Evolutionary conservation across 2,329 filamentous ascomycete genomes (phyloP), one percentile per base, ranked within the genome.

Genomic region (Chaetothyriales sp.): DNA sequence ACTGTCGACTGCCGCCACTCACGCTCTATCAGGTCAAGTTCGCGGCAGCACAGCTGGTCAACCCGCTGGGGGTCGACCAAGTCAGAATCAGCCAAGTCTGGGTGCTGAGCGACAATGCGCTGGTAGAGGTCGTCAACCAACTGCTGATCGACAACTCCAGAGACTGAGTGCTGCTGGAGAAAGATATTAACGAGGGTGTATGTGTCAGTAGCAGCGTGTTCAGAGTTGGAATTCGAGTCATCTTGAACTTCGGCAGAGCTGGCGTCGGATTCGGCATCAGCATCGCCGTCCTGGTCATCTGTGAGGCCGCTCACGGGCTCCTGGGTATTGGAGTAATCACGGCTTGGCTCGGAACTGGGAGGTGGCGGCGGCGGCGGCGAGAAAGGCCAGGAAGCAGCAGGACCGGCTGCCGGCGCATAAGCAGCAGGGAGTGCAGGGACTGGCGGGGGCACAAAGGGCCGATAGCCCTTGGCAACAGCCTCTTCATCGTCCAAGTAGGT

Each of bases 61-160:
- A 74, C 72, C 51, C 73, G 73, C 51, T 72, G 74, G 1, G 74
- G 73, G 48, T 75, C 73, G 71, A 74, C 78, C 32, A 71, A 69
- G 6, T 71, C 71, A 52, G 74, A 68, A 55, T 72, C 71, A n/a
- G 72, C 73, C 49, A 79, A 62, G 48, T 72, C 70, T 12, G 75
- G 74, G 9, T 74, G 73, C n/a, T 70, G 65, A 5, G 68, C 65
- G 42, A 73, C 66, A 3, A 71, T 63, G 51, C 71, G 67, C 43
- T 59, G 56, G 22, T 60, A 61, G 18, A 61, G 58, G 44, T 59
- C 55, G 43, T 60, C 57, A 10, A 58, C 57, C 45, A 55, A 47
- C 51, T 60, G 47, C 62, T 64, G 51, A 53, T 66, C 20, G 66
- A 70, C 32, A 68, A 59, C 53, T 28, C 57, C 57, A 15, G 57